These are phyloP conservation scores for Sutorius australiensis DNA, from an alignment of 768 basidiomycete species.

Conservation along the genomic window DNA sequence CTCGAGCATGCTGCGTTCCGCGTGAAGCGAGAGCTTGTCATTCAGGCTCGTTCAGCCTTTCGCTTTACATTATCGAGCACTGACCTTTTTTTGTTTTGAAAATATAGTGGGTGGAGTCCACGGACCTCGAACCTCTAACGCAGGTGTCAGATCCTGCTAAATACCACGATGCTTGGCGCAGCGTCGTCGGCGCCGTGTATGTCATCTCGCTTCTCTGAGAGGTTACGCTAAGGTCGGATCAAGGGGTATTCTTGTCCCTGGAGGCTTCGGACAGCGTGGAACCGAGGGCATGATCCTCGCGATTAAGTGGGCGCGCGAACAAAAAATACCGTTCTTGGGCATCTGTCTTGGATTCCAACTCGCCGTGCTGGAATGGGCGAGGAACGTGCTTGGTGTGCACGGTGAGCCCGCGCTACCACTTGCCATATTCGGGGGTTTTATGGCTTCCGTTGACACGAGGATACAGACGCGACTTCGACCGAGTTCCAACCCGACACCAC, in stretches of 20 bases:
- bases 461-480: conserved; percentile 74
- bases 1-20: conserved; percentile 96
- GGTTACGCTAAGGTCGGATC: conserved; percentile 9
- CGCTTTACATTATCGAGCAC: not conserved
- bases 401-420: conserved; percentile 39
- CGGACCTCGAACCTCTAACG: conserved; percentile 78
- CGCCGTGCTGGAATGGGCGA: conserved; percentile 92
- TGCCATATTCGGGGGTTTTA: not conserved
- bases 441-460: conserved; percentile 8
- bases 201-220: conserved; percentile 22
- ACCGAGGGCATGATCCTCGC: conserved; percentile 98
- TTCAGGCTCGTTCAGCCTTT: conserved; percentile 56
- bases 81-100: not conserved
- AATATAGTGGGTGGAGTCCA: conserved; percentile 91
- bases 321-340: conserved; percentile 91
- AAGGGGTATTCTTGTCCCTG: conserved; percentile 95
- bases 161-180: conserved; percentile 95
- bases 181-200: conserved; percentile 85
- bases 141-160: conserved; percentile 77
- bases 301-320: conserved; percentile 96
- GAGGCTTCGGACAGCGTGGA: conserved; percentile 91
- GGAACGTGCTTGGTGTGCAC: conserved; percentile 70
- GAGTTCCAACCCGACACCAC: conserved; percentile 66
- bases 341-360: conserved; percentile 98
- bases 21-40: conserved; percentile 75